These are phyloP conservation scores for Flaveria brownii DNA, from an alignment of 129 eudicot species.

Conservation along the genomic window DNA sequence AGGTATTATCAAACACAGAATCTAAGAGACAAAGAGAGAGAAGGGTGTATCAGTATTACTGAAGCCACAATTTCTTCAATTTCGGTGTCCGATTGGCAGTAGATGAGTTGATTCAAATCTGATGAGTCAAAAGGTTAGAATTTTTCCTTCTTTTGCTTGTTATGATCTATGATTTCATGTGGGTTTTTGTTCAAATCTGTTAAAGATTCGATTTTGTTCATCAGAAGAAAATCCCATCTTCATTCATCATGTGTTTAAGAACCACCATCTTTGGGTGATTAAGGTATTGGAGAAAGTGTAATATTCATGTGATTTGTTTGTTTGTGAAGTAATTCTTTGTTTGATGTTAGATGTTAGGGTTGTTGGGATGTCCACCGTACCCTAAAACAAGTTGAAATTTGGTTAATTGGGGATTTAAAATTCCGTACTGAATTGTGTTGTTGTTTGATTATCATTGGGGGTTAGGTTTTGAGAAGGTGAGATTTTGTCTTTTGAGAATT, in stretches of 20 bases:
- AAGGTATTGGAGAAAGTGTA: background rate
- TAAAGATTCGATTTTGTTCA: no score
- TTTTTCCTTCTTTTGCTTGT: background rate
- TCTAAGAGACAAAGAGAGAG: background rate
- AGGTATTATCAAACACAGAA: conserved; percentile 14
- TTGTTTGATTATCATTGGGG: conserved; percentile 17
- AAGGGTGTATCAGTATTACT: conserved; percentile 22
- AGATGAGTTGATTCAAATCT: background rate
- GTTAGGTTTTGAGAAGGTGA: conserved; percentile 44
- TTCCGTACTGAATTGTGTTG: conserved; percentile 2
- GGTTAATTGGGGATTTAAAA: conserved; percentile 10
- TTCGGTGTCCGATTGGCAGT: conserved; percentile 6
- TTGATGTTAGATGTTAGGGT: conserved; percentile 11
- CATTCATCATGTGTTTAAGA: no score
- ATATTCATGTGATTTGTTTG: conserved; percentile 10
- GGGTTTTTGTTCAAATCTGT: no score
- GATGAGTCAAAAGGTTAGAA: conserved; percentile 37
- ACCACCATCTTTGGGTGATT: background rate
- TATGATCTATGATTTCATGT: background rate
- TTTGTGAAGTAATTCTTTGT: conserved; percentile 1
- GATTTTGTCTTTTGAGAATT: background rate
- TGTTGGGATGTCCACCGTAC: background rate
- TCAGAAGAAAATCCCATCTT: no score
- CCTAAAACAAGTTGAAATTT: background rate
- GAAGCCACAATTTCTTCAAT: conserved; percentile 16